Evolutionary conservation across 1,139 yeast species (phyloP).

Genomic region (Scheffersomyces insectosa): DNA sequence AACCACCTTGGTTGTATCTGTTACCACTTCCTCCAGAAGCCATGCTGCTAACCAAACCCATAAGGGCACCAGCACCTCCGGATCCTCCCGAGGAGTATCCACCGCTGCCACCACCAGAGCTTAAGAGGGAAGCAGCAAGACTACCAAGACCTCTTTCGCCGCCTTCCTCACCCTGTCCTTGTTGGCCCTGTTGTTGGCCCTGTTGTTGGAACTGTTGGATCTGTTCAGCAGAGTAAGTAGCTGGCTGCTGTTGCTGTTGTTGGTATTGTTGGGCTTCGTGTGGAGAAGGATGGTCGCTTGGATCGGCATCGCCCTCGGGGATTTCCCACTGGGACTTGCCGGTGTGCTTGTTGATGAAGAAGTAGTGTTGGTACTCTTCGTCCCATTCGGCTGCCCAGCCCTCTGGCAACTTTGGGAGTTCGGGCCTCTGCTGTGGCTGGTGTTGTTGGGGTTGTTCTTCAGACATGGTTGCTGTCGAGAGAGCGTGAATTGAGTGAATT

Average conservation of each 20-base stretch:
- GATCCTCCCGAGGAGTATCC: conserved; percentile 4
- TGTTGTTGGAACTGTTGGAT: conserved; percentile 1
- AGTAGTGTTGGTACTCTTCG: conserved; percentile 24
- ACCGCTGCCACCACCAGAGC: no score
- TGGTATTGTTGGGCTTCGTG: conserved; percentile 1
- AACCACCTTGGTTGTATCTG: conserved; percentile 15
- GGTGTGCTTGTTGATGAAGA: conserved; percentile 22
- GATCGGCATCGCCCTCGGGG: conserved; percentile 4
- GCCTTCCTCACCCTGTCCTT: background rate
- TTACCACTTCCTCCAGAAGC: conserved; percentile 6
- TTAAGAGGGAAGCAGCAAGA: background rate
- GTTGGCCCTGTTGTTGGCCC: background rate
- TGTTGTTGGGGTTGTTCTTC: background rate
- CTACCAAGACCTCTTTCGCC: background rate
- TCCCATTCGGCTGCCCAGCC: conserved; percentile 36
- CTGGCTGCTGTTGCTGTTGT: conserved; percentile 3
- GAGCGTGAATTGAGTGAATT: no score
- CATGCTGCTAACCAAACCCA: background rate
- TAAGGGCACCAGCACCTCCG: background rate
- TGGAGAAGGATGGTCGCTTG: conserved; percentile 2
- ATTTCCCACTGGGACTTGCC: conserved; percentile 26
- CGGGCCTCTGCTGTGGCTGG: conserved; percentile 2
- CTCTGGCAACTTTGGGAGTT: conserved; percentile 19
- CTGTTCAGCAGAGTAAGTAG: no score
- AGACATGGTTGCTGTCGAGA: background rate